Base-by-base conservation (phyloP, 2,329 filamentous ascomycete species). In the Ceratocystis papillata region DNA sequence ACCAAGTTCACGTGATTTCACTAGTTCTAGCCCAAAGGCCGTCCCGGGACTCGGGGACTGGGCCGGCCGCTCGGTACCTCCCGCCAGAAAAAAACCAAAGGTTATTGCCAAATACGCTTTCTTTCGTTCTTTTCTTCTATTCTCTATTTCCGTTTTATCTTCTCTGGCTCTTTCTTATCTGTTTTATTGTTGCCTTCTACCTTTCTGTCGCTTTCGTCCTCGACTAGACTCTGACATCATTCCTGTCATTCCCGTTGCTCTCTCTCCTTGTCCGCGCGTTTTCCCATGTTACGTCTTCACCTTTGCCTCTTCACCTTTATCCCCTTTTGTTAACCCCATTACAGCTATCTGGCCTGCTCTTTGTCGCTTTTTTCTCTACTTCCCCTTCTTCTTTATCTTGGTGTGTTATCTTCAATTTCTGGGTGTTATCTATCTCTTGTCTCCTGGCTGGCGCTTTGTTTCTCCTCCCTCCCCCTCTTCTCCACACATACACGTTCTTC, bases 1-100 rank as follows among this genome's bases (percentile, higher is more conserved):
- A 94, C 90, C 73, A 97, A 96, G 78, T 96, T 97, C 77, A 92
- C 90, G 73, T 96, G 81, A 77, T 59, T 66, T 7, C 15, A n/a
- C n/a, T 22, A 22, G 46, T 48, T 22, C 46, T 22, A 22, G 46
- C 46, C 46, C 6, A 41, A 41, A 5, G 37, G 37, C 46, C 22
- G 17, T 17, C 8, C 46, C 46, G 46, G 46, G 17, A n/a, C 46
- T 10, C 20, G 48, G 8, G 48, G 12, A 1, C 48, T 22, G 22
- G 28, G 8, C 37, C 12, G 37, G 37, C 37, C 37, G 10, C 48
- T 50, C 48, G n/a, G n/a, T 2, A 22, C 3, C 10, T 28, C 22
- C 48, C 25, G 22, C 10, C 48, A 20, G 6, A 48, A 48, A 48
- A 7, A 28, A 25, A 28, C 10, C 10, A 28, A 53, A 53, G 48